Evolutionary conservation across 2,329 filamentous ascomycete genomes (phyloP).

Genomic region (Mycosphaerella arachidis): DNA sequence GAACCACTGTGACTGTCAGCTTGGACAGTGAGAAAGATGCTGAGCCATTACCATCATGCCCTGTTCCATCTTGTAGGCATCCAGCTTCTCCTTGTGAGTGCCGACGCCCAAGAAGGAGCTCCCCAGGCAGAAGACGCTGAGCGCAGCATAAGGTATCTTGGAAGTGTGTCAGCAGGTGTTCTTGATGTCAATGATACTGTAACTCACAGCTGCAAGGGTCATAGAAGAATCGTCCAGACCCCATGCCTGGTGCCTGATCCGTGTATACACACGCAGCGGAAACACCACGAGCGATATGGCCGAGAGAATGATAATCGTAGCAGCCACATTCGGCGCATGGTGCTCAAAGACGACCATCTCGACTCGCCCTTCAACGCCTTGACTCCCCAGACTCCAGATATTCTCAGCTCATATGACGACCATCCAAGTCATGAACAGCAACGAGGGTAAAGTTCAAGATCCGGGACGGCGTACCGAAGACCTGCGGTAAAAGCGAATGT

Average conservation of each 20-base stretch:
- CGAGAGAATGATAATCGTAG: slow-evolving; percentile 18
- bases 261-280: slow-evolving; percentile 21
- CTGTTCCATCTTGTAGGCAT: slow-evolving; percentile 15
- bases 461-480: background rate
- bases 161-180: slow-evolving; percentile 1
- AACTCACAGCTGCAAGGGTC: slow-evolving; percentile 15
- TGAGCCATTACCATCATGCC: slow-evolving; percentile 21
- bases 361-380: background rate
- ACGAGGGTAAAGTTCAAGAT: background rate
- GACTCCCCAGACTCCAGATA: background rate
- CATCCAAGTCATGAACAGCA: background rate
- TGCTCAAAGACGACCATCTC: slow-evolving; percentile 18
- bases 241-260: slow-evolving; percentile 23
- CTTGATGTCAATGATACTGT: background rate
- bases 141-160: slow-evolving; percentile 26
- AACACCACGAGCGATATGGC: slow-evolving; percentile 16
- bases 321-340: slow-evolving; percentile 20
- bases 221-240: slow-evolving; percentile 33
- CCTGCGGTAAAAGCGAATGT: background rate
- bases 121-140: slow-evolving; percentile 28
- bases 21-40: background rate
- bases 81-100: slow-evolving; percentile 26
- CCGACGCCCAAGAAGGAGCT: slow-evolving; percentile 34
- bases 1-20: slow-evolving; percentile 31
- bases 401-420: background rate